phyloP scores from a whole-genome alignment of 371 early-diverging fungal species.

The Mortierella sp. region DNA sequence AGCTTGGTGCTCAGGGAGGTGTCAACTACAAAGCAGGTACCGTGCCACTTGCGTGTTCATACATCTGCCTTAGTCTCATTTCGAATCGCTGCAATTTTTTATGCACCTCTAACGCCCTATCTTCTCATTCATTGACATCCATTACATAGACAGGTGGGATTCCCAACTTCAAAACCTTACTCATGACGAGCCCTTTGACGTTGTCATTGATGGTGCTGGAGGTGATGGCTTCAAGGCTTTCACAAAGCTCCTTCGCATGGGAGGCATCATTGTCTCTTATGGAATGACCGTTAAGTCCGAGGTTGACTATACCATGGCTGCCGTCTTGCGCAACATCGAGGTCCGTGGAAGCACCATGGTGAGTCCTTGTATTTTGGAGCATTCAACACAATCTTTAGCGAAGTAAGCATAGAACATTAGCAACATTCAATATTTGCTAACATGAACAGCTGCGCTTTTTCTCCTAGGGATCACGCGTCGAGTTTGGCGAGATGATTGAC shows the following conservation, averaged over 20 bases:
- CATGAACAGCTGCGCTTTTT: not conserved
- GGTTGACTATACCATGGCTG: conserved; percentile 65
- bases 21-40: conserved; percentile 79
- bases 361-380: too few relatives aligned
- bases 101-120: not conserved
- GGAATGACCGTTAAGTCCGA: conserved; percentile 70
- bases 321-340: conserved; percentile 72
- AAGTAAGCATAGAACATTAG: too few relatives aligned
- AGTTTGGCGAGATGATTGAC: conserved; percentile 73
- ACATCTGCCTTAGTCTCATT: not conserved
- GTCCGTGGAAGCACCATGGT: conserved; percentile 79
- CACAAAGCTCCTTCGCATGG: conserved; percentile 54
- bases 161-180: conserved; percentile 63
- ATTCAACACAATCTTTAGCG: too few relatives aligned
- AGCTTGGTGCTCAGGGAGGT: conserved; percentile 79
- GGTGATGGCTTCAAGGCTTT: conserved; percentile 66
- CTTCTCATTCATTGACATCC: not conserved
- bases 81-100: not conserved
- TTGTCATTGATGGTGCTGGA: conserved; percentile 81
- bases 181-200: conserved; percentile 62
- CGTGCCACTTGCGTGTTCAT: too few relatives aligned
- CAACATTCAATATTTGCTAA: not conserved
- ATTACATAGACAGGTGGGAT: conserved; percentile 63
- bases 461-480: conserved; percentile 63
- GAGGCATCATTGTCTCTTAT: conserved; percentile 73